phyloP scores from a whole-genome alignment of 441 rosid species.

The Erysimum pusillum region DNA sequence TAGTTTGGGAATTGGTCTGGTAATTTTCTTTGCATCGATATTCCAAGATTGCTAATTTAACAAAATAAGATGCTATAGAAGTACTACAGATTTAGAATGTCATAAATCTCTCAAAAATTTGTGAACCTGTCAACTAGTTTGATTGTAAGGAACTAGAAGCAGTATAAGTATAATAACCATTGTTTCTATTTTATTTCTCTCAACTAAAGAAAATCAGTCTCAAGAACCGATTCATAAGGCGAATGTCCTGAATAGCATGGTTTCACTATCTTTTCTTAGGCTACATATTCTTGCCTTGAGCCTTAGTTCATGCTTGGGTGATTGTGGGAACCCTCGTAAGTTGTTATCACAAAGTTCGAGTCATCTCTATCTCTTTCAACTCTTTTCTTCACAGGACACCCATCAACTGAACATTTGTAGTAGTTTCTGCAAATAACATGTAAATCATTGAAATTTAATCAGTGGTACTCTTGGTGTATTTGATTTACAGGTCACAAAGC shows the following conservation, averaged over 20 bases:
- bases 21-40: slow-evolving; percentile 14
- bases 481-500: slow-evolving; percentile 23
- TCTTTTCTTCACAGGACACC: slow-evolving; percentile 89
- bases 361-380: slow-evolving; percentile 88
- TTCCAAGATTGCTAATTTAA: slow-evolving; percentile 12
- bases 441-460: background rate
- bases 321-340: slow-evolving; percentile 68
- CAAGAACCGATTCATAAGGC: slow-evolving; percentile 29
- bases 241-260: background rate
- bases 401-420: slow-evolving; percentile 72
- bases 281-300: background rate
- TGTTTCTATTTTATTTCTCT: background rate
- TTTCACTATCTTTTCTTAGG: slow-evolving; percentile 23
- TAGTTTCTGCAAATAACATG: slow-evolving; percentile 69
- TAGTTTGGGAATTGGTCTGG: background rate
- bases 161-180: slow-evolving; percentile 11
- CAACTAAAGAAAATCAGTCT: slow-evolving; percentile 15
- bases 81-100: slow-evolving; percentile 13
- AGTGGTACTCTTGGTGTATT: background rate
- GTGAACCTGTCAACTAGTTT: slow-evolving; percentile 7
- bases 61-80: slow-evolving; percentile 22
- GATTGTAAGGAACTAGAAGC: slow-evolving; percentile 25
- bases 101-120: slow-evolving; percentile 18
- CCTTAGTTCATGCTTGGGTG: slow-evolving; percentile 39
- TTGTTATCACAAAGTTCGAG: slow-evolving; percentile 77